Evolutionary conservation across 768 basidiomycete genomes (phyloP).

Genomic region (Termitomyces sp.): DNA sequence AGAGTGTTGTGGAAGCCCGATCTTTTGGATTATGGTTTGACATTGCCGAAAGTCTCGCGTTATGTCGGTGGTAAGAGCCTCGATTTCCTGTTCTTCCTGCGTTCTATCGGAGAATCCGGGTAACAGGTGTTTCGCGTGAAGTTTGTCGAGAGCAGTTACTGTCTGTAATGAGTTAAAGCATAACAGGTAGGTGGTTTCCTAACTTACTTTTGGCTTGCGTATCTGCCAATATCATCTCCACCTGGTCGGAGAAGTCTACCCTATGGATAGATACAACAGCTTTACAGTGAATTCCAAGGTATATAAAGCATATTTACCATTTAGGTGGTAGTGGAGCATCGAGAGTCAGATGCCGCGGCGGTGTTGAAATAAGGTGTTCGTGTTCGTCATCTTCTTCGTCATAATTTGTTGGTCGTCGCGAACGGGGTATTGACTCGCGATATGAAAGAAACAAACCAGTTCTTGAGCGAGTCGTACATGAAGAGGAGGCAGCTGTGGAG

Average conservation of each 20-base stretch:
- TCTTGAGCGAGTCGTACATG: conserved; percentile 70
- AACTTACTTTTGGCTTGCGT: conserved; percentile 76
- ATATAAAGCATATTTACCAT: conserved; percentile 53
- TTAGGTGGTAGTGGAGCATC: conserved; percentile 75
- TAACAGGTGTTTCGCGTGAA: conserved; percentile 93
- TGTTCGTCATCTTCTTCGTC: conserved; percentile 61
- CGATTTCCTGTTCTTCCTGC: conserved; percentile 92
- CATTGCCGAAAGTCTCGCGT: conserved; percentile 78
- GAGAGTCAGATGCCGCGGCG: conserved; percentile 42
- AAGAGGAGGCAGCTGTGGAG: conserved; percentile 15
- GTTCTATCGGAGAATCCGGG: conserved; percentile 96
- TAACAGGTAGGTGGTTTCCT: conserved; percentile 12
- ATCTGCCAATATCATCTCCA: conserved; percentile 70
- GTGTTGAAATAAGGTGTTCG: conserved; percentile 54
- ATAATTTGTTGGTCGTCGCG: conserved; percentile 33
- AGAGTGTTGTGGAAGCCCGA: conserved; percentile 56
- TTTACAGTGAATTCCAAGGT: conserved; percentile 15
- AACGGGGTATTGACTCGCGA: conserved; percentile 67
- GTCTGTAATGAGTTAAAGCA: conserved; percentile 15
- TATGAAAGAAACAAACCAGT: conserved; percentile 94
- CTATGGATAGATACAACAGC: conserved; percentile 39
- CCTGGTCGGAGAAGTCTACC: conserved; percentile 92
- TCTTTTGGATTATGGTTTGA: conserved; percentile 70
- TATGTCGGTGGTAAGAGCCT: conserved; percentile 79
- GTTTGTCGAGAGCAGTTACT: conserved; percentile 90